Percentiles rank a stretch among this genome's conserved stretches.
These are phyloP conservation scores for Achaetomiella virescens DNA, from an alignment of 495 filamentous ascomycete species.

Conservation along the genomic window DNA sequence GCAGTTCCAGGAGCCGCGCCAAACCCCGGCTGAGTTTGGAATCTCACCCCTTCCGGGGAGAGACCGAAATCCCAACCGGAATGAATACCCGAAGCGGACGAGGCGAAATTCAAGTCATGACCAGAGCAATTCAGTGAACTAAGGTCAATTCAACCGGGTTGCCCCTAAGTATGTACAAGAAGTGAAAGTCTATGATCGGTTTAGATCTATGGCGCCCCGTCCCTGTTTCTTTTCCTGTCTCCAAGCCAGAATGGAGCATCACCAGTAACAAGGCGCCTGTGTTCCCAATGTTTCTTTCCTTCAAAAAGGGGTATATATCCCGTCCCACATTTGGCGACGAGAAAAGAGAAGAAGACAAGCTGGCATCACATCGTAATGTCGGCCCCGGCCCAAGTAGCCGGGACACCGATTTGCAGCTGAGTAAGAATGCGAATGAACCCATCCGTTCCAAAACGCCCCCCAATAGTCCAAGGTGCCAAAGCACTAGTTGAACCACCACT, in stretches of 20 bases:
- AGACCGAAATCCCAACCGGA: no score
- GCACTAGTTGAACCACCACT: constrained; percentile 38
- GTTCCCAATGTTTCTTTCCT: not conserved
- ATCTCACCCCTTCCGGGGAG: no score
- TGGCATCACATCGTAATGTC: constrained; percentile 10
- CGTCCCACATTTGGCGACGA: not conserved
- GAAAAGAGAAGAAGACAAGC: constrained; percentile 1
- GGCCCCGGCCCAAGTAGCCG: not conserved
- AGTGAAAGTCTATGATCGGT: constrained; percentile 24
- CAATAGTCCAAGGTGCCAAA: not conserved
- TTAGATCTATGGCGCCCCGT: constrained; percentile 1
- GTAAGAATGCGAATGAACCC: not conserved
- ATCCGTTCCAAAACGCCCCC: not conserved
- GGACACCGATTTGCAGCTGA: not conserved
- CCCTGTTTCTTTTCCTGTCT: not conserved
- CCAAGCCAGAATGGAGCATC: not conserved
- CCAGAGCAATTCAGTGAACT: no score
- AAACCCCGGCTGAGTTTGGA: no score
- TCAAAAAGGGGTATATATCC: constrained; percentile 11
- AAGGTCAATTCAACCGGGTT: not conserved
- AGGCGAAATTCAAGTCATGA: no score
- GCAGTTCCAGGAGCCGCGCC: no score
- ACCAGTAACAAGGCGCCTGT: not conserved
- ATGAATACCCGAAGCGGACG: no score
- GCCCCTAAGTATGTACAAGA: constrained; percentile 22